Conservation (phyloP, 176 grass and related monocot genomes). For the Dactylis glomerata region DNA sequence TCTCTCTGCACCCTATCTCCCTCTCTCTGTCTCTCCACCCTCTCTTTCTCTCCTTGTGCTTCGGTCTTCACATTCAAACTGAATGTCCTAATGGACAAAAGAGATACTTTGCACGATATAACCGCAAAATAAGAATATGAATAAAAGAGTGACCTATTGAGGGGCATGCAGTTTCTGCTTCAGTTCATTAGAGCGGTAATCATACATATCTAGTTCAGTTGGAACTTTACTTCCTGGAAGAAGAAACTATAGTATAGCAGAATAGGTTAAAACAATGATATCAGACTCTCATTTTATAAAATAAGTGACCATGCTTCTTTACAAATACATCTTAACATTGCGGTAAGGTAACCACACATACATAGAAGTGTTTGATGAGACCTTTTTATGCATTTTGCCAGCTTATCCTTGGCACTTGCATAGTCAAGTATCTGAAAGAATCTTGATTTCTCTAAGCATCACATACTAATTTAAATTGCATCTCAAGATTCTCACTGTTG, state of each 20-base stretch:
- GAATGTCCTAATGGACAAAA: slow-evolving; percentile 7
- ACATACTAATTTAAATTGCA: too few relatives aligned
- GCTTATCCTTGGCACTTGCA: slow-evolving; percentile 86
- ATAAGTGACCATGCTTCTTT: background rate
- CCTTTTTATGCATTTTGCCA: slow-evolving; percentile 92
- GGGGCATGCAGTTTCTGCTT: slow-evolving; percentile 74
- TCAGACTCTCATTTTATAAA: background rate
- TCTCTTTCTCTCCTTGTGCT: too few relatives aligned
- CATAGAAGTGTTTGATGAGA: slow-evolving; percentile 70
- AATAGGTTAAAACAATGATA: background rate
- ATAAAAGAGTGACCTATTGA: slow-evolving; percentile 54
- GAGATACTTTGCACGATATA: background rate
- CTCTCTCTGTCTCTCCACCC: too few relatives aligned
- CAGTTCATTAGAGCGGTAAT: slow-evolving; percentile 86
- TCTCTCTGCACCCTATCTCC: too few relatives aligned
- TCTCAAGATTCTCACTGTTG: too few relatives aligned
- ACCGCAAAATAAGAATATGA: background rate
- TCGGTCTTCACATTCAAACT: slow-evolving; percentile 50
- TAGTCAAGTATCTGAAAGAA: slow-evolving; percentile 80
- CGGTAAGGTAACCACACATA: slow-evolving; percentile 37
- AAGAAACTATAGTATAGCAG: too few relatives aligned
- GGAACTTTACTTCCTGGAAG: too few relatives aligned
- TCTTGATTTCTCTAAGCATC: too few relatives aligned
- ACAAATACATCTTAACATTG: background rate
- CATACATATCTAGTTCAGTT: slow-evolving; percentile 88